Evolutionary conservation across 2,329 filamentous ascomycete genomes (phyloP).

Genomic region (Colletotrichum sp.): DNA sequence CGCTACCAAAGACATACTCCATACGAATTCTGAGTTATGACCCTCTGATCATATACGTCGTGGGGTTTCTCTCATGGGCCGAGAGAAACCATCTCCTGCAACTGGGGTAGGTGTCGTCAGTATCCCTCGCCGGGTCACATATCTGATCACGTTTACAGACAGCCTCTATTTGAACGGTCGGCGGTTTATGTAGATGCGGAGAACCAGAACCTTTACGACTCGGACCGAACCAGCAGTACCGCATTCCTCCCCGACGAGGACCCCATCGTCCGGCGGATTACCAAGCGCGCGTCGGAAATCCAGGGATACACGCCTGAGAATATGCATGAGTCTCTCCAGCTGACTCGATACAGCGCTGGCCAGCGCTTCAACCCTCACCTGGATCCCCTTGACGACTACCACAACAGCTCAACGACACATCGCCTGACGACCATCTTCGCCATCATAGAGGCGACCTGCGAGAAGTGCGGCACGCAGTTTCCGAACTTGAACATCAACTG

Average conservation of each 20-base stretch:
- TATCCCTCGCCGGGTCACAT: fast-evolving
- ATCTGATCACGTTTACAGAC: not conserved
- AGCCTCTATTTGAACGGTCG: not conserved
- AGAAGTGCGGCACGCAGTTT: not conserved
- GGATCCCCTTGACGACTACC: not conserved
- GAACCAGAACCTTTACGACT: not conserved
- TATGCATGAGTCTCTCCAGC: not conserved
- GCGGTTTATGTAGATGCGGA: not conserved
- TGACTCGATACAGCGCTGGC: not conserved
- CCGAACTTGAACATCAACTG: not conserved
- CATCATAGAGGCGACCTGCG: not conserved
- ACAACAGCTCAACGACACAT: not conserved
- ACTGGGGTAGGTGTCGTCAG: not conserved
- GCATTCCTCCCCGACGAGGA: not conserved
- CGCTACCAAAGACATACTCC: not conserved
- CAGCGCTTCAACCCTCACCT: not conserved
- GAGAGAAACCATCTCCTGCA: not conserved
- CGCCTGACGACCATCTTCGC: not conserved
- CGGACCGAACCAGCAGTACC: not conserved
- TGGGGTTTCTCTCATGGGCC: not conserved
- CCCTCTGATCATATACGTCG: not conserved
- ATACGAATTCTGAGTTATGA: not conserved
- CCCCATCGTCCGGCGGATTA: not conserved
- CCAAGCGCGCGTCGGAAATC: not conserved
- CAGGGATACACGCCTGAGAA: not conserved